phyloP scores from a whole-genome alignment of 1,139 yeast genomes.

The Geotrichum reessii region DNA sequence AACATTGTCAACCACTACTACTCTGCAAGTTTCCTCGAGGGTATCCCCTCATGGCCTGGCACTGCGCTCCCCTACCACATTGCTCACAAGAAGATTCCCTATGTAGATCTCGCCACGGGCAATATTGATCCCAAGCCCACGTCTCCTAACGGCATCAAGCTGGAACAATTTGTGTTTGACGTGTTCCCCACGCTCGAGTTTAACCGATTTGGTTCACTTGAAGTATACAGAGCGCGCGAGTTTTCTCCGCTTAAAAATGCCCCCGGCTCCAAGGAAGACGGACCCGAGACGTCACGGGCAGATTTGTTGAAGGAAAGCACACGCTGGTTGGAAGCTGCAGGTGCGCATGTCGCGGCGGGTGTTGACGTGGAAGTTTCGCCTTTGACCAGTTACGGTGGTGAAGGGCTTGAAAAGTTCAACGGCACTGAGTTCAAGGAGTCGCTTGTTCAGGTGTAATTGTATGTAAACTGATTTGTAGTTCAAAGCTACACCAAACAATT shows the following conservation, averaged over 20 bases:
- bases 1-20: conserved; percentile 97
- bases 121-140: conserved; percentile 50
- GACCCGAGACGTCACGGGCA: conserved; percentile 73
- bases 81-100: conserved; percentile 84
- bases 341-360: conserved; percentile 50
- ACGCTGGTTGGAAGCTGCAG: conserved; percentile 66
- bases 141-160: conserved; percentile 81
- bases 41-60: conserved; percentile 64
- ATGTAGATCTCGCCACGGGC: conserved; percentile 47
- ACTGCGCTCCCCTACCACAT: conserved; percentile 81
- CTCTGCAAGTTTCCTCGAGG: conserved; percentile 61
- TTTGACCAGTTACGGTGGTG: conserved; percentile 75
- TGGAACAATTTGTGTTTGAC: conserved; percentile 96
- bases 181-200: conserved; percentile 78
- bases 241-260: conserved; percentile 94
- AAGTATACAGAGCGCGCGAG: conserved; percentile 78
- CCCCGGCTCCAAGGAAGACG: conserved; percentile 71
- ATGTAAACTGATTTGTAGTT: too few relatives aligned
- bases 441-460: conserved; percentile 10
- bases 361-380: conserved; percentile 73
- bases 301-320: conserved; percentile 66
- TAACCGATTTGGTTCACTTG: conserved; percentile 71
- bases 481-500: too few relatives aligned
- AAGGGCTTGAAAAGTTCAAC: conserved; percentile 58
- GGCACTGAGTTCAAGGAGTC: conserved; percentile 38